A percentile compares a stretch with the other conserved stretches of the same genome.
phyloP scores from a whole-genome alignment of 179 eudicot genomes.

The Vitellaria paradoxa region DNA sequence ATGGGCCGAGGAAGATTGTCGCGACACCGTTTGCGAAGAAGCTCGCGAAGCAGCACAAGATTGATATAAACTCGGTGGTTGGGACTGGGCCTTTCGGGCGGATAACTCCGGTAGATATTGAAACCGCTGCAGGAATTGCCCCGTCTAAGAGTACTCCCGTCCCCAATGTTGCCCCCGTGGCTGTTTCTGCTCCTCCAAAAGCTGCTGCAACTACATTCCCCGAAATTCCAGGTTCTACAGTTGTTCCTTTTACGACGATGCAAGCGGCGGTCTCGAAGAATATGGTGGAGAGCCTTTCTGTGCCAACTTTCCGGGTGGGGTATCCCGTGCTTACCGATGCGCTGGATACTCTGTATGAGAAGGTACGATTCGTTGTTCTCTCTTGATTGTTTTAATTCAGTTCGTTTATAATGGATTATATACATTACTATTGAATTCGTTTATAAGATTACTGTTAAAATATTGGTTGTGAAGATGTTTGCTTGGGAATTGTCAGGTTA shows the following conservation, averaged over 20 bases:
- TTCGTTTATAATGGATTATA: background rate
- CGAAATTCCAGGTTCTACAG: slow-evolving; percentile 74
- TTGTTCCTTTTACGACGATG: slow-evolving; percentile 90
- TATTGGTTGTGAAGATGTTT: background rate
- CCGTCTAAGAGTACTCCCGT: slow-evolving; percentile 16
- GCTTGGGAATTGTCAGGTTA: slow-evolving; percentile 47
- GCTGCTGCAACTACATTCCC: slow-evolving; percentile 31
- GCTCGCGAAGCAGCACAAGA: slow-evolving; percentile 93
- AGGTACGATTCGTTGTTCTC: slow-evolving; percentile 43
- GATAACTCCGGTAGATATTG: slow-evolving; percentile 84
- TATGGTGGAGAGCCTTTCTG: slow-evolving; percentile 88
- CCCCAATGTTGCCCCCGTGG: slow-evolving; percentile 5
- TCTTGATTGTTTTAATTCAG: background rate
- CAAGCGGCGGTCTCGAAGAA: slow-evolving; percentile 90
- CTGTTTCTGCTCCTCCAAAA: slow-evolving; percentile 23
- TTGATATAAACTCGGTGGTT: slow-evolving; percentile 52
- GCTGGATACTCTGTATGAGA: slow-evolving; percentile 82
- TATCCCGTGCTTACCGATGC: slow-evolving; percentile 88
- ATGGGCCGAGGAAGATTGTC: slow-evolving; percentile 56
- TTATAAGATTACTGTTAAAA: background rate
- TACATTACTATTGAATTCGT: no score
- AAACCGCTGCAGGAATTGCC: slow-evolving; percentile 87
- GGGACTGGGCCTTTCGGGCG: slow-evolving; percentile 93
- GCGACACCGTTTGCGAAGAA: slow-evolving; percentile 90
- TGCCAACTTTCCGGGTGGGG: slow-evolving; percentile 91